Conservation (phyloP, 2,329 filamentous ascomycete species). For the Pseudohalonectria lignicola region DNA sequence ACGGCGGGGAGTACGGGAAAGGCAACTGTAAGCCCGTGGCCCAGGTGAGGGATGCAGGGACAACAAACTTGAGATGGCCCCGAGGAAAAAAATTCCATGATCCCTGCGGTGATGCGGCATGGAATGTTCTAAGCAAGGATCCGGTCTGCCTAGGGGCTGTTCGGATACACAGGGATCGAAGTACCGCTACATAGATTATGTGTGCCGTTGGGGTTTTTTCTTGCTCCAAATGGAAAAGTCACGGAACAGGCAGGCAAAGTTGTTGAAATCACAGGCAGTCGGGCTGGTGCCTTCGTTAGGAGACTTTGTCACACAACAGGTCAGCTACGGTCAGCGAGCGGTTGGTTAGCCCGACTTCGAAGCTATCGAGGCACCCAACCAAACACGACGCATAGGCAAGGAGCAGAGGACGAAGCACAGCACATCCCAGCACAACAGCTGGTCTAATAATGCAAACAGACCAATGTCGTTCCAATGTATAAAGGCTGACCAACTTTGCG, state of each 20-base stretch:
- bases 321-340: too few species aligned
- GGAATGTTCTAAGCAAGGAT: conserved; percentile 1
- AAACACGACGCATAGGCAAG: not conserved
- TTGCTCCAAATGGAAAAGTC: too few species aligned
- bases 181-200: not conserved
- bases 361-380: not conserved
- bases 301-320: too few species aligned
- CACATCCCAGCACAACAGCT: not conserved
- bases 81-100: not conserved
- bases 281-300: too few species aligned
- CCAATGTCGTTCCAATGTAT: too few species aligned
- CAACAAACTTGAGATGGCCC: not conserved
- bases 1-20: not conserved
- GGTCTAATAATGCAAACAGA: too few species aligned
- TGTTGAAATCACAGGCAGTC: too few species aligned
- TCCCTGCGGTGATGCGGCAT: conserved; percentile 1
- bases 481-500: too few species aligned
- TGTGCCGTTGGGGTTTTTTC: not conserved
- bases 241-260: too few species aligned
- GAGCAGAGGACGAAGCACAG: not conserved
- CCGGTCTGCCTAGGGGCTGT: too few species aligned
- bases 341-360: not conserved
- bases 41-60: not conserved
- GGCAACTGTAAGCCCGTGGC: too few species aligned
- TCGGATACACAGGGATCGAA: not conserved